Base-by-base conservation (phyloP, 306 rosid species). In the Cucurbita argyrosperma region DNA sequence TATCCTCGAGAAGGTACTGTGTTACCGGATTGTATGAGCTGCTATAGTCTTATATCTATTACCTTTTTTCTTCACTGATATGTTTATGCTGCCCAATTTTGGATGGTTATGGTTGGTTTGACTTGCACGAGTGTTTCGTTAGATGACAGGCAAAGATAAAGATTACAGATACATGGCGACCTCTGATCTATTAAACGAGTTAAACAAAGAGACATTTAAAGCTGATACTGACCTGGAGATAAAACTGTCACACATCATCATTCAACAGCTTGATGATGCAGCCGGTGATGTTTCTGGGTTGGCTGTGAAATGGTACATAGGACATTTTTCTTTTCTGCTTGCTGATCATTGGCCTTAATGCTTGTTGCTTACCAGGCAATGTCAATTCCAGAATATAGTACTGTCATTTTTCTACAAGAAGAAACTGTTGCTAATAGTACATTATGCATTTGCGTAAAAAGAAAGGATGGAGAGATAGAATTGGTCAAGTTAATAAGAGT, bases 111-210 rank as follows among this genome's bases (percentile, higher is more conserved):
- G 49, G 40, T 40, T 63, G 75, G 70, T 42, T 77, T 65, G 53
- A 63, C 19, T 79, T 45, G 75, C n/a, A 62, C 37, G 76, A 12
- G 15, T 76, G 63, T 67, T 71, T 11, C 81, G 74, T 51, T 79
- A 92, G 96, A 92, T 92, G 91, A 90, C 96, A 0, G 98, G 96
- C 57, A 92, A 92, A 78, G 98, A 92, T 87, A 92, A 92, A 80
- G 98, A 92, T 77, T 92, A 78, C 74, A 85, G 98, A 80, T 92
- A 92, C 39, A 92, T 92, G 98, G 98, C 98, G 8, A 92, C 98
- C 51, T 92, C 96, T 72, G 98, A 92, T 87, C 86, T 92, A 80
- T 78, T 92, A 15, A 90, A 83, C 37, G 98, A 92, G 61, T 76
- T 92, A 74, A 90, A 81, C 83, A 90, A 84, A 80, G 78, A 84